These are phyloP conservation scores for Phytophthora agathidicida DNA, from an alignment of 352 stramenopile genomes.

Conservation along the genomic window DNA sequence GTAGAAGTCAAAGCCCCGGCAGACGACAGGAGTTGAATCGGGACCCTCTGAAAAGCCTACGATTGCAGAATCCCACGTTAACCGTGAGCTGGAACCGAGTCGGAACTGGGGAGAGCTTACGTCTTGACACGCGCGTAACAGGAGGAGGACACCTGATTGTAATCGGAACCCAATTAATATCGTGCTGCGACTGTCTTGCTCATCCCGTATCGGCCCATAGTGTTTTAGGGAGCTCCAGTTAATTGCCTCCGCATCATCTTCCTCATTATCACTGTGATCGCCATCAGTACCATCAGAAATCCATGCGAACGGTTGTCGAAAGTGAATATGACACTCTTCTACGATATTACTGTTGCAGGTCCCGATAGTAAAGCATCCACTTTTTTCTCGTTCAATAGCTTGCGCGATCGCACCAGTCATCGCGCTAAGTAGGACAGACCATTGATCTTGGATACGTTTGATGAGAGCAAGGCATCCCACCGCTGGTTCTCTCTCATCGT, in stretches of 20 bases:
- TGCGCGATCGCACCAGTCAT: slow-evolving; percentile 33
- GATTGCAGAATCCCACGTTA: slow-evolving; percentile 24
- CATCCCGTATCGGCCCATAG: slow-evolving; percentile 17
- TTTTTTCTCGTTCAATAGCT: slow-evolving; percentile 23
- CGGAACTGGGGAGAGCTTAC: not conserved
- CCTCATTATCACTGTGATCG: slow-evolving; percentile 34
- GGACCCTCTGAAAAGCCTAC: slow-evolving; percentile 27
- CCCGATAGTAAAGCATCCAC: slow-evolving; percentile 41
- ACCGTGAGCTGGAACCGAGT: not conserved
- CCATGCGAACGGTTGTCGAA: slow-evolving; percentile 12
- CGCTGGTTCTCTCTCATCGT: not conserved
- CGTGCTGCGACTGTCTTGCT: slow-evolving; percentile 1
- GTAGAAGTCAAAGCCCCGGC: slow-evolving; percentile 46
- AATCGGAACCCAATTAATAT: slow-evolving; percentile 44
- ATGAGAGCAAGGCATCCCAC: slow-evolving; percentile 16
- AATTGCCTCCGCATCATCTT: slow-evolving; percentile 50
- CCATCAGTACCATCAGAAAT: slow-evolving; percentile 15
- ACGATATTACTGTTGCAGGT: slow-evolving; percentile 13
- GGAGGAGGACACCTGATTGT: slow-evolving; percentile 29
- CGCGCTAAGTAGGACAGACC: slow-evolving; percentile 37
- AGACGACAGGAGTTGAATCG: not conserved
- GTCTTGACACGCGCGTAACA: slow-evolving; percentile 29
- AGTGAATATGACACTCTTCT: slow-evolving; percentile 51
- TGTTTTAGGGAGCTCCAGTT: slow-evolving; percentile 60
- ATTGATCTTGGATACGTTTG: slow-evolving; percentile 45